These are phyloP conservation scores for Podospora pseudoanserina DNA, from an alignment of 495 filamentous ascomycete genomes.

Conservation along the genomic window DNA sequence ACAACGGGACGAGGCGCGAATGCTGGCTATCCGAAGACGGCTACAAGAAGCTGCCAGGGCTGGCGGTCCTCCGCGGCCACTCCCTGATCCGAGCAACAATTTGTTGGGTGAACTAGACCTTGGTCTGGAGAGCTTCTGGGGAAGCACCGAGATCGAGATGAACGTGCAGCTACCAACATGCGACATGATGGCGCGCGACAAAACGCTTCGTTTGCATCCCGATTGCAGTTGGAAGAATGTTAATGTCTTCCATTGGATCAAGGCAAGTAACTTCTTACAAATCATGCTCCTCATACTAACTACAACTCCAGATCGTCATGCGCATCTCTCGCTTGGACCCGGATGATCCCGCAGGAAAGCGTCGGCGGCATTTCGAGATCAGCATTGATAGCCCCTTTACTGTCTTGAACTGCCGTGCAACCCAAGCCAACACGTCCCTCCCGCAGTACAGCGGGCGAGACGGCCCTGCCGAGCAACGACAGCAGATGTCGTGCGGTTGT, in stretches of 20 bases:
- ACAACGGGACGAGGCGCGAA: constrained; percentile 42
- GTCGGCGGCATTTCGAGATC: constrained; percentile 94
- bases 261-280: constrained; percentile 55
- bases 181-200: constrained; percentile 79
- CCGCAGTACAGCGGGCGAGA: constrained; percentile 75
- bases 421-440: constrained; percentile 82
- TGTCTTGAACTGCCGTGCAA: constrained; percentile 89
- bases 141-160: constrained; percentile 96
- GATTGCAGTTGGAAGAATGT: constrained; percentile 96
- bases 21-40: constrained; percentile 38
- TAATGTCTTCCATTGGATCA: constrained; percentile 98
- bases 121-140: constrained; percentile 60
- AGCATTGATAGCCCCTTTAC: constrained; percentile 98
- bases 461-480: constrained; percentile 38
- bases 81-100: constrained; percentile 57
- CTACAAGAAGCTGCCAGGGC: constrained; percentile 35
- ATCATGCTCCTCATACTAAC: neutral
- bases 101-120: constrained; percentile 75
- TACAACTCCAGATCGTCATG: constrained; percentile 75
- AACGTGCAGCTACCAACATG: constrained; percentile 93
- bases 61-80: constrained; percentile 33
- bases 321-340: constrained; percentile 85
- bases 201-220: constrained; percentile 71
- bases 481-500: constrained; percentile 70
- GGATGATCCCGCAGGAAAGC: constrained; percentile 68